Evolutionary conservation across 2,329 filamentous ascomycete species (phyloP), one percentile per base, ranked within the genome.

Genomic region (Fusarium guadeloupense): DNA sequence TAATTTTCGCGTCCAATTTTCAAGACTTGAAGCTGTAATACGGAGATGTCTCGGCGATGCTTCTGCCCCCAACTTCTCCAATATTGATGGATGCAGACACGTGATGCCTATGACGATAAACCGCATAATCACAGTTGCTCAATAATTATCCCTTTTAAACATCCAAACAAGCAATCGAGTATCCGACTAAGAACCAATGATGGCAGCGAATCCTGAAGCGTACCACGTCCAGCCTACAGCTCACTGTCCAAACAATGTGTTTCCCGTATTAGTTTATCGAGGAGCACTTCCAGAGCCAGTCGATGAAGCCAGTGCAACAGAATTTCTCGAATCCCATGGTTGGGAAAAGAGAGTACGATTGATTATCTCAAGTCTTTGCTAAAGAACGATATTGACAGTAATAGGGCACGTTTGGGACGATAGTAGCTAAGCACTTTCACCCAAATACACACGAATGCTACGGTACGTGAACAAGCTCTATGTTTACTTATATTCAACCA

Each of bases 361-460:
- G 7, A 9, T 14, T 7, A n/a, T 6, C 17, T n/a, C 31, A 13
- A 12, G 1, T 16, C 31, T 33, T n/a, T 9, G 17, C 4, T 9
- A n/a, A 9, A 25, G 21, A 19, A 23, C 8, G 19, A 26, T 5
- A 21, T 14, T 50, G 17, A 50, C 14, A 16, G 9, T 6, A 17
- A 9, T 7, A 52, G 49, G 49, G 49, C 20, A 47, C 35, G 19
- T 53, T 23, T 25, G 49, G 49, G 13, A 46, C 49, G 6, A 53
- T 47, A 12, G 28, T 31, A 4, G 20, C n/a, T 5, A 53, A 53
- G 49, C 49, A 53, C 28, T 53, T 47, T 23, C 49, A 53, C 26
- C 49, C 49, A 10, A 53, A 53, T 16, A 47, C 42, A 4, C 49
- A 53, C 23, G 49, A 53, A 34, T 53, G 49, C 34, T 53, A 53